A percentile compares a stretch with the other conserved stretches of the same genome.
phyloP scores from a whole-genome alignment of 2,329 filamentous ascomycete species.

The Neonectria hederae region DNA sequence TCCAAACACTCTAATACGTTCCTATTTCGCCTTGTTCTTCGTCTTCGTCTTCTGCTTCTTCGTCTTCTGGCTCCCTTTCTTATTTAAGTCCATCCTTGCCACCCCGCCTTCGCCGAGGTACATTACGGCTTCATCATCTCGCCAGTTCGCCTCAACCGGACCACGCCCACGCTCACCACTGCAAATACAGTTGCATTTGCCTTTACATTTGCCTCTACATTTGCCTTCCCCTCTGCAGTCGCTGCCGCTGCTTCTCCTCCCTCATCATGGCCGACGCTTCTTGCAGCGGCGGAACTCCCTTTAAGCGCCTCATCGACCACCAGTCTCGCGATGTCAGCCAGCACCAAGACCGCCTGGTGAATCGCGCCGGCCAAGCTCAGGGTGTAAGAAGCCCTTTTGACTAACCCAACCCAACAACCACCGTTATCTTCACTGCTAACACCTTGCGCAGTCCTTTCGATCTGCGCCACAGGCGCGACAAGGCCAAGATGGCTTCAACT shows the following conservation, averaged over 20 bases:
- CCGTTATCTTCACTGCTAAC: background rate
- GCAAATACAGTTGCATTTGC: background rate
- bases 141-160: background rate
- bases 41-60: background rate
- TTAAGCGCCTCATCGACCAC: slow-evolving; percentile 55
- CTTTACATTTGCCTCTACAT: background rate
- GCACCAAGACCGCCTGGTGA: slow-evolving; percentile 52
- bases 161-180: background rate
- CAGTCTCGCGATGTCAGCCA: slow-evolving; percentile 53
- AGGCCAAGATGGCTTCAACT: slow-evolving; percentile 46
- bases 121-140: slow-evolving; percentile 13
- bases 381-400: slow-evolving; percentile 41
- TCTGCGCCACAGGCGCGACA: slow-evolving; percentile 43
- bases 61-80: background rate
- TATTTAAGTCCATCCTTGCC: background rate
- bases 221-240: background rate
- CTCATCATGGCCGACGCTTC: slow-evolving; percentile 52
- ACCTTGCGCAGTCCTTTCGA: slow-evolving; percentile 46
- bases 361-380: slow-evolving; percentile 42
- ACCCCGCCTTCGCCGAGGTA: slow-evolving; percentile 33
- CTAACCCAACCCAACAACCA: background rate
- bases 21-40: background rate
- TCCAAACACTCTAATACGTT: background rate
- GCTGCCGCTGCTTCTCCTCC: background rate
- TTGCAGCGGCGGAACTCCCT: slow-evolving; percentile 54